Evolutionary conservation across 2,329 filamentous ascomycete species (phyloP).

Genomic region (Fusarium falciforme): DNA sequence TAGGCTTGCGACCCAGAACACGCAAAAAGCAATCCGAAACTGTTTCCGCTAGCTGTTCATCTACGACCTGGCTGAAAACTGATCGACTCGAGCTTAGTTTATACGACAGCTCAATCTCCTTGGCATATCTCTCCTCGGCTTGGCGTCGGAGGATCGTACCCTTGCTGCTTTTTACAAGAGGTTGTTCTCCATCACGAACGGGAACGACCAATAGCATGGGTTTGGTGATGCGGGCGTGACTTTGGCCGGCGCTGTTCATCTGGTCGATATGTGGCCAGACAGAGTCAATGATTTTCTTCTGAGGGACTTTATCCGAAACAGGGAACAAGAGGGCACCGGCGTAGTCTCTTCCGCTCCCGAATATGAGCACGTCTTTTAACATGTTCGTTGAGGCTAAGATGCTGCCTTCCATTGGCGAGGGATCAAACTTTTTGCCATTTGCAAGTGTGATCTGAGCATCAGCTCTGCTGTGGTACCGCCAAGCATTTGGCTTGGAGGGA

Average conservation of each 20-base stretch:
- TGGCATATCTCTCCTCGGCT: constrained; percentile 61
- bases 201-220: constrained; percentile 63
- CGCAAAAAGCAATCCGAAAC: constrained; percentile 50
- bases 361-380: constrained; percentile 68
- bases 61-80: constrained; percentile 32
- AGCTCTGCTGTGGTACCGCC: constrained; percentile 71
- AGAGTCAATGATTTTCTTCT: constrained; percentile 52
- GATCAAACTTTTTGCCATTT: constrained; percentile 78
- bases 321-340: constrained; percentile 68
- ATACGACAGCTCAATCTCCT: constrained; percentile 61
- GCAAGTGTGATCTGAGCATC: constrained; percentile 72
- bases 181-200: constrained; percentile 11
- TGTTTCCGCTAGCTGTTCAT: constrained; percentile 49
- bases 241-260: constrained; percentile 61
- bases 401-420: constrained; percentile 68
- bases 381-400: constrained; percentile 57
- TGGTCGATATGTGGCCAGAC: constrained; percentile 58
- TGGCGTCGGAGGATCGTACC: constrained; percentile 66
- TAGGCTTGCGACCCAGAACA: constrained; percentile 43
- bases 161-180: constrained; percentile 71
- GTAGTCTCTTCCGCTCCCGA: constrained; percentile 67
- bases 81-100: constrained; percentile 3
- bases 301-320: constrained; percentile 39
- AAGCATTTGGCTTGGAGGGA: constrained; percentile 61
- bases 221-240: constrained; percentile 61